Evolutionary conservation across 163 green algal species (phyloP), one percentile per base, ranked within the genome.

Genomic region (Prototheca cutis): DNA sequence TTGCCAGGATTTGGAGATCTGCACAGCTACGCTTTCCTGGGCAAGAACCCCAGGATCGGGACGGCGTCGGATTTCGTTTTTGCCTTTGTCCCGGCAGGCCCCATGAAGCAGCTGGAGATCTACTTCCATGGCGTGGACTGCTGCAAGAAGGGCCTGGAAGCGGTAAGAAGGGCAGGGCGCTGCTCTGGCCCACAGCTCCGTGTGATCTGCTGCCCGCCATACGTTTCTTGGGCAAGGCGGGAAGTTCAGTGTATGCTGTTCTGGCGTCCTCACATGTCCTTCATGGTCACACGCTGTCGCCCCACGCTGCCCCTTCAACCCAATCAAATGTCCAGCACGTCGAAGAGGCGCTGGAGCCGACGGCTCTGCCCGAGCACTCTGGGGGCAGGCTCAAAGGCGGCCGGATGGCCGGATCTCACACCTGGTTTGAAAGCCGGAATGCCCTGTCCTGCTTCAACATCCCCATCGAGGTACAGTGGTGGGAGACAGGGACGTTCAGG

Each of bases 21-120:
- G 58, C 58, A 73, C 53, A 73, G 64, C 65, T 72, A 66, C 32
- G 55, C 58, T 28, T 76, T 76, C 42, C 39, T 76, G 34, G 68
- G 68, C 3, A 58, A 33, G 24, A 70, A 61, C 39, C 51, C 58
- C 1, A n/a, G 61, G 27, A 65, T 76, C 21, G 68, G 68, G 18
- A 67, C 55, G 3, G 68, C 68, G 1, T 61, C 63, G 18, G 68
- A 76, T 31, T 76, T 72, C 52, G 56, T 76, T 0, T 76, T 66
- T 47, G 62, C 63, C 33, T 73, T 68, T 32, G 68, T 76, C 18
- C 68, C 68, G 3, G 45, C 57, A 4, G 68, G 68, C 2, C 68
- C 68, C 8, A 28, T 70, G 25, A 76, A 73, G 62, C 68, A 76
- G 52, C 34, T 76, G 30, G 51, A 69, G 31, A 64, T 72, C 52